Percentiles rank a stretch among this genome's conserved stretches.
Conservation (phyloP, 768 basidiomycete genomes). For the Atractiella rhizophila region DNA sequence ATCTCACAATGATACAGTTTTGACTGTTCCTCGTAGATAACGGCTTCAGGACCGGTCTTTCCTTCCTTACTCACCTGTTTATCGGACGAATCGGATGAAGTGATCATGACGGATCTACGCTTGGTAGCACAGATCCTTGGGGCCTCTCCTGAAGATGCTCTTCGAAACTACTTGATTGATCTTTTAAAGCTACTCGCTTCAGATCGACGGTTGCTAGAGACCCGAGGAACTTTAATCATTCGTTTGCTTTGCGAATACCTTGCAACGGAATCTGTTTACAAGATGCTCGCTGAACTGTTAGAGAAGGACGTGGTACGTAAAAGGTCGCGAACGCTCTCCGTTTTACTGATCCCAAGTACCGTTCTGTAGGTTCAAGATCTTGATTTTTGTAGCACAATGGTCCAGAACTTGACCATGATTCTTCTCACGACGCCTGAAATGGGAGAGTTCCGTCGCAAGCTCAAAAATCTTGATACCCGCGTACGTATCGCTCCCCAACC, state of each 20-base stretch:
- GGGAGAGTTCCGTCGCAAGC: conserved; percentile 70
- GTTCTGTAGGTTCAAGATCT: conserved; percentile 32
- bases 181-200: conserved; percentile 85
- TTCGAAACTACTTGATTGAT: conserved; percentile 84
- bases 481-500: conserved; percentile 23
- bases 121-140: conserved; percentile 91
- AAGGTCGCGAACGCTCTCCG: conserved; percentile 39
- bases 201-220: conserved; percentile 65
- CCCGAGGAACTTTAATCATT: conserved; percentile 80
- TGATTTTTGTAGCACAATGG: conserved; percentile 90
- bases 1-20: background rate
- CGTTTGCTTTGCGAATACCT: conserved; percentile 79
- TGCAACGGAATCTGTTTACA: conserved; percentile 83
- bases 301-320: conserved; percentile 92
- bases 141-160: conserved; percentile 80
- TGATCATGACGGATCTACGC: conserved; percentile 87
- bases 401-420: conserved; percentile 90
- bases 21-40: conserved; percentile 67
- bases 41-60: background rate
- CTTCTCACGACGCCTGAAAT: conserved; percentile 87
- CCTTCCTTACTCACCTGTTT: conserved; percentile 74
- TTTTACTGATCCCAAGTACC: background rate
- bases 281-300: conserved; percentile 83
- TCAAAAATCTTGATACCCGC: conserved; percentile 79
- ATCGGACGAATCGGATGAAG: conserved; percentile 90